Percentiles rank a stretch among this genome's conserved stretches.
Evolutionary conservation across 225 moss, liverwort and hornwort species (phyloP).

Genomic region (Climacium dendroides): DNA sequence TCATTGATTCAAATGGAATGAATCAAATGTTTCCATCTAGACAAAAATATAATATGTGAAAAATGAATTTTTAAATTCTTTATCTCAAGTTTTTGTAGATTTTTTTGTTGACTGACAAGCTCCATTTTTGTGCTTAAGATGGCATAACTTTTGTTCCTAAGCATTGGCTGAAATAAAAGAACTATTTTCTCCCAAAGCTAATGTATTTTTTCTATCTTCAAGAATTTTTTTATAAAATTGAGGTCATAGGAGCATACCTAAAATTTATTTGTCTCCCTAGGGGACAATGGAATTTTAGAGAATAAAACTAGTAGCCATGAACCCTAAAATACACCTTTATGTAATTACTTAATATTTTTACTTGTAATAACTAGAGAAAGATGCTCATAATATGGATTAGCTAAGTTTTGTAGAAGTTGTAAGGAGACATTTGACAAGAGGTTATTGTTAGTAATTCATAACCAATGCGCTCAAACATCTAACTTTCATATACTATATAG

Average conservation of each 20-base stretch:
- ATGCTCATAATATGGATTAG: background rate
- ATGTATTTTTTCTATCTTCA: background rate
- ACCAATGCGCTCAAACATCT: background rate
- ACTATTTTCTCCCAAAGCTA: background rate
- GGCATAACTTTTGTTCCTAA: background rate
- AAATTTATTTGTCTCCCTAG: background rate
- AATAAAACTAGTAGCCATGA: background rate
- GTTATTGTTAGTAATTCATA: background rate
- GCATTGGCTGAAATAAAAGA: no score
- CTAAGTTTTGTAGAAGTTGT: background rate
- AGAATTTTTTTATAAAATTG: background rate
- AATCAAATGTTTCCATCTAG: background rate
- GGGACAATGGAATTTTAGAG: background rate
- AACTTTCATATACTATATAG: no score
- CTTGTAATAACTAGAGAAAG: background rate
- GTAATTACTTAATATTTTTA: background rate
- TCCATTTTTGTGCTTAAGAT: background rate
- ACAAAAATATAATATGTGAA: background rate
- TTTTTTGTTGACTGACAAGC: rapidly evolving
- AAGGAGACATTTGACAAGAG: background rate
- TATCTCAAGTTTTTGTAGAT: background rate
- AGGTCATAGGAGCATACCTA: rapidly evolving
- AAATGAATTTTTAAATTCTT: no score
- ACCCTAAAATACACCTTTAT: background rate
- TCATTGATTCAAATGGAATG: background rate